Conservation (phyloP, 257 asterid species). For the Penstemon barbatus region DNA sequence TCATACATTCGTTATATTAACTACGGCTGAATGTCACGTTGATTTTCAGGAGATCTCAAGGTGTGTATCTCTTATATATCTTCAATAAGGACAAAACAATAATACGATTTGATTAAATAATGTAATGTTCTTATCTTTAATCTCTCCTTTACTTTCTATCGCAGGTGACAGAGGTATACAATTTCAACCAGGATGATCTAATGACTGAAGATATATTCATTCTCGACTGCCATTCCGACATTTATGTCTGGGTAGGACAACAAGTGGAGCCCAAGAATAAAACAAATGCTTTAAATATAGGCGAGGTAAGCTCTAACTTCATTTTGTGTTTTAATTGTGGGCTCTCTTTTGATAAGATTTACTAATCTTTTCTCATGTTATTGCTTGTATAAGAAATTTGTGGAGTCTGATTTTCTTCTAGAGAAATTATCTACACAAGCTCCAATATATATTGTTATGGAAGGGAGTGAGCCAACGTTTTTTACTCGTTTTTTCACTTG, state of each 20-base stretch:
- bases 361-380: conserved; percentile 2
- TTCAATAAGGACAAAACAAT: conserved; percentile 3
- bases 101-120: conserved; percentile 12
- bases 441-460: conserved; percentile 77
- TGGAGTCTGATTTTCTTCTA: conserved; percentile 84
- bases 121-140: neutral
- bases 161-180: conserved; percentile 88
- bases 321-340: conserved; percentile 14
- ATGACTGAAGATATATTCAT: conserved; percentile 93
- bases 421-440: conserved; percentile 75
- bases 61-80: conserved; percentile 41
- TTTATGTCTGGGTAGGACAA: conserved; percentile 94
- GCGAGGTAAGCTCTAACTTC: conserved; percentile 56
- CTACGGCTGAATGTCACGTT: conserved; percentile 35
- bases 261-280: conserved; percentile 69
- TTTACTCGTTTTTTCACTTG: conserved; percentile 93
- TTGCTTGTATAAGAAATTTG: conserved; percentile 65
- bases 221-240: conserved; percentile 86
- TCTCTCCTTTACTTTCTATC: conserved; percentile 17
- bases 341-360: neutral
- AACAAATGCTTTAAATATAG: conserved; percentile 69
- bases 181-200: conserved; percentile 90
- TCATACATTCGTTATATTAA: conserved; percentile 26
- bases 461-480: conserved; percentile 87
- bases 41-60: conserved; percentile 78